A percentile compares a stretch with the other conserved stretches of the same genome.
Evolutionary conservation across 257 asterid genomes (phyloP).

Genomic region (Parsonsia alboflavescens): DNA sequence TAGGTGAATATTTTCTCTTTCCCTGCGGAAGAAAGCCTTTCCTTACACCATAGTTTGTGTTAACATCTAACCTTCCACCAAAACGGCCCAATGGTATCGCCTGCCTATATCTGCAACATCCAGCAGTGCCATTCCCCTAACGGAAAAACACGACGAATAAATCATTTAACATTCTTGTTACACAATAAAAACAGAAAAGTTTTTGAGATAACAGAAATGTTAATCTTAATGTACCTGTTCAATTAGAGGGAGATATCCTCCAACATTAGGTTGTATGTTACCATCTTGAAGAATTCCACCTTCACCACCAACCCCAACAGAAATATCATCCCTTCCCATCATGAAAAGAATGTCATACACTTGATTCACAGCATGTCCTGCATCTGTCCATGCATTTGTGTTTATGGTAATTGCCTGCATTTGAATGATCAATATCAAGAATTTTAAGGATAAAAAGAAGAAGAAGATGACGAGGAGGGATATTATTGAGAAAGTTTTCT

Average conservation of each 20-base stretch:
- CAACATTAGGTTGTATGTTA: slow-evolving; percentile 58
- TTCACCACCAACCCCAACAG: slow-evolving; percentile 91
- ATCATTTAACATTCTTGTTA: too few species aligned
- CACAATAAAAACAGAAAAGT: too few species aligned
- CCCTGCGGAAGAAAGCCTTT: slow-evolving; percentile 93
- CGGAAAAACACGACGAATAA: not conserved
- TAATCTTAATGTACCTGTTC: slow-evolving; percentile 55
- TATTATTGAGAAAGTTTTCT: too few species aligned
- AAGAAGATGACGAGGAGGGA: too few species aligned
- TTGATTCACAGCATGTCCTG: slow-evolving; percentile 81
- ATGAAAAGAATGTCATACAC: slow-evolving; percentile 77
- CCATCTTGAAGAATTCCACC: slow-evolving; percentile 80
- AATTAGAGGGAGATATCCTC: slow-evolving; percentile 85
- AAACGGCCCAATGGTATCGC: slow-evolving; percentile 60
- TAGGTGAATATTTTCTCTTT: slow-evolving; percentile 57
- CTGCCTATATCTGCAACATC: slow-evolving; percentile 83
- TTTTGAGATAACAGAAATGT: too few species aligned
- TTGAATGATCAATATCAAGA: too few species aligned
- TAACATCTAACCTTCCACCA: slow-evolving; percentile 65
- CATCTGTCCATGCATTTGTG: slow-evolving; percentile 66
- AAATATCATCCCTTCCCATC: slow-evolving; percentile 87
- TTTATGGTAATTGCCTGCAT: slow-evolving; percentile 71
- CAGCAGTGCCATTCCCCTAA: slow-evolving; percentile 66
- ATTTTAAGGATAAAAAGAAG: too few species aligned
- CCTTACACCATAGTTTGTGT: slow-evolving; percentile 65